Percentiles rank a stretch among this genome's conserved stretches.
phyloP scores from a whole-genome alignment of 2,329 filamentous ascomycete genomes.

The Aureobasidium melanogenum region DNA sequence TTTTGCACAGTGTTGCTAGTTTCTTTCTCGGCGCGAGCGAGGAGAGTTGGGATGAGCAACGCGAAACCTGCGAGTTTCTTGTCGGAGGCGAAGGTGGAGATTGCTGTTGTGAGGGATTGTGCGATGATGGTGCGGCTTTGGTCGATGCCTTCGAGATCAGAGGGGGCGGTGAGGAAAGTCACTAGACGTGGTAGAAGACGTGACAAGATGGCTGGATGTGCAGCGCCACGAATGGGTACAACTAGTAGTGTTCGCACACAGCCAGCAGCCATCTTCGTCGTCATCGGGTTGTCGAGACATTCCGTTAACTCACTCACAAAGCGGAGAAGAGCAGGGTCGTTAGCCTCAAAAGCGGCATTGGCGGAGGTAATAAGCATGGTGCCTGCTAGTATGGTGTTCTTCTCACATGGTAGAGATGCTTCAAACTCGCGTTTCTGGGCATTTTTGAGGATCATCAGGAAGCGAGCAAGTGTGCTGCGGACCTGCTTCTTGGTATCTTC shows the following conservation, averaged over 20 bases:
- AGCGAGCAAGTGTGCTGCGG: constrained; percentile 71
- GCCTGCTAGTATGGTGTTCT: constrained; percentile 80
- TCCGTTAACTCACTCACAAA: constrained; percentile 78
- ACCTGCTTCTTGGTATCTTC: constrained; percentile 58
- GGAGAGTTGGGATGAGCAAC: constrained; percentile 66
- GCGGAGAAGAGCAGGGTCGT: constrained; percentile 52
- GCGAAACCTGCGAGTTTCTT: constrained; percentile 56
- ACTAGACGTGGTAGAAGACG: constrained; percentile 68
- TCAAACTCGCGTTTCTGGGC: constrained; percentile 69
- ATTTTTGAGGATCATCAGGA: constrained; percentile 69
- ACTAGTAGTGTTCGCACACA: constrained; percentile 77
- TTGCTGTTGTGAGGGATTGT: constrained; percentile 67
- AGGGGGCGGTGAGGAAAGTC: constrained; percentile 57
- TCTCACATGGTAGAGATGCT: constrained; percentile 76
- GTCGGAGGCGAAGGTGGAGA: constrained; percentile 35
- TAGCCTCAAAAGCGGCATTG: constrained; percentile 57
- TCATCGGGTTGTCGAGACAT: constrained; percentile 72
- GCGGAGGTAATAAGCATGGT: constrained; percentile 82
- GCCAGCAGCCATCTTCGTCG: constrained; percentile 80
- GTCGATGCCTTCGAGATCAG: constrained; percentile 68
- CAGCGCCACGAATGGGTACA: constrained; percentile 47
- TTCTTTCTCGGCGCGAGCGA: constrained; percentile 57
- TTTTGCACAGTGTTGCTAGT: constrained; percentile 41
- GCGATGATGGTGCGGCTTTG: constrained; percentile 61
- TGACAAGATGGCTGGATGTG: constrained; percentile 60